Evolutionary conservation across 1,139 yeast genomes (phyloP), one percentile per base, ranked within the genome.

Genomic region (Pichia sp.): DNA sequence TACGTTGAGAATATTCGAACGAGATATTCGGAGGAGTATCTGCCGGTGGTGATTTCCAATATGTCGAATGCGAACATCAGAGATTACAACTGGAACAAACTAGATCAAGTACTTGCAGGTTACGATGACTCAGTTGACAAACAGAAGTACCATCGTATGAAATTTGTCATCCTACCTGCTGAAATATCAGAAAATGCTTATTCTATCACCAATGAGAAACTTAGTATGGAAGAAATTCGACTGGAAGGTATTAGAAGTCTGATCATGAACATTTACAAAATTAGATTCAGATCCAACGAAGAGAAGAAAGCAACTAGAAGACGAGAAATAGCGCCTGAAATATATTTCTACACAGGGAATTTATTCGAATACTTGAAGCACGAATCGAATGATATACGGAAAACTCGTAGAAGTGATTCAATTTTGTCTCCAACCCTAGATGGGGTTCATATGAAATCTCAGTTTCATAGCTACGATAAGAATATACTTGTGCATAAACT

Each of bases 101-200:
- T 87, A 44, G 99, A 93, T 60, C 96, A 87, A 53, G 70, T 75
- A 19, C 59, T 91, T 18, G 96, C 97, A 1, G 98, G 98, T 0
- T 85, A 81, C 56, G 87, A 81, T 26, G 94, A 85, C 50, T 72
- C 76, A 1, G 63, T 63, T 50, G 67, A 74, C 27, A 66, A 72
- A 35, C 72, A 71, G 39, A 71, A 73, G 33, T 82, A 77, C 41
- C 70, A 69, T 55, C 67, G 81, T 39, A 74, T 88, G 58, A 82
- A 93, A 51, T 85, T 87, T 57, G 96, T 87, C 9, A 69, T 91
- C 1, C 60, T 82, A 50, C 96, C 97, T 0, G 66, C 85, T 1
- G 82, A 74, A 5, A 67, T 79, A 14, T 79, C 87, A 1, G 70
- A 74, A 36, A 75, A 71, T 48, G 69, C 77, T 1, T 71, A 61